phyloP scores from a whole-genome alignment of 306 rosid species.

The barrel medic (Medicago truncatula) region MtrunA17r5.0-ANR NC_053045.1:40129501-40130000 shows the following conservation, averaged over 20 bases:
- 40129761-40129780: slow-evolving; percentile 26
- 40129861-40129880: background rate
- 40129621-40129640: background rate
- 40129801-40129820: slow-evolving; percentile 2
- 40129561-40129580: background rate
- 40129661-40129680: background rate
- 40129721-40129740: slow-evolving; percentile 39
- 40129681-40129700: background rate
- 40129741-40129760: background rate
- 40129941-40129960: too few species aligned
- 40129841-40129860: background rate
- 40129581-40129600: too few species aligned
- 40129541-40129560: background rate
- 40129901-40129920: background rate
- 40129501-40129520: slow-evolving; percentile 15
- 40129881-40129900: background rate
- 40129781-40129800: slow-evolving; percentile 6
- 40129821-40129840: slow-evolving; percentile 3
- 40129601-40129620: too few species aligned
- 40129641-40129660: background rate
- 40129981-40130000: too few species aligned
- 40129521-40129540: background rate
- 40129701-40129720: background rate
- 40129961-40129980: too few species aligned
- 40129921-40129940: background rate